phyloP scores from a whole-genome alignment of 2,329 filamentous ascomycete species.

The Metarhizium guizhouense region DNA sequence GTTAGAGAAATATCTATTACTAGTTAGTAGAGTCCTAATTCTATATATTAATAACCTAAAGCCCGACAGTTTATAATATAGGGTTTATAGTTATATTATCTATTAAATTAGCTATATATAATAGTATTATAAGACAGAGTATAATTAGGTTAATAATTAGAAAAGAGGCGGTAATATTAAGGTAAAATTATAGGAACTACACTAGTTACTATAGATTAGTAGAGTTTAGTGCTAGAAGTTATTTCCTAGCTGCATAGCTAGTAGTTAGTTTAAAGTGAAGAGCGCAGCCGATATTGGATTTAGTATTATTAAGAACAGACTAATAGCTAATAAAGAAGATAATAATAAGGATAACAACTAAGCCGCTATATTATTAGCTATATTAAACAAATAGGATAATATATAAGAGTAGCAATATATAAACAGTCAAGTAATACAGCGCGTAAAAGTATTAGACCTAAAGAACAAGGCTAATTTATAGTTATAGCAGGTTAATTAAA shows the following conservation, averaged over 20 bases:
- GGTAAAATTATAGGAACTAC: background rate
- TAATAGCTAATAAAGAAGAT: background rate
- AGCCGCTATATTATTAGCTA: background rate
- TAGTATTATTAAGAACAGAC: background rate
- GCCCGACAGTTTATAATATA: too few relatives aligned
- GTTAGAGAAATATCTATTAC: too few relatives aligned
- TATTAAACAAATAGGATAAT: background rate
- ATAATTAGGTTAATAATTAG: background rate
- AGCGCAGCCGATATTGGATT: background rate
- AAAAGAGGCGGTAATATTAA: background rate
- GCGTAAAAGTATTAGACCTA: background rate
- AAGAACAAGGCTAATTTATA: conserved; percentile 4
- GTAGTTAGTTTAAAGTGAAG: conserved; percentile 1
- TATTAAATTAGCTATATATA: background rate
- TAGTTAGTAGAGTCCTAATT: background rate
- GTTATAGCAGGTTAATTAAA: background rate
- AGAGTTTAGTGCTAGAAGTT: background rate
- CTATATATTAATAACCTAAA: background rate
- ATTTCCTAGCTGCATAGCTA: background rate
- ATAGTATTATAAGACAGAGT: background rate
- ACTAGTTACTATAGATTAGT: background rate
- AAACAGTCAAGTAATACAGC: background rate
- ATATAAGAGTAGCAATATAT: background rate
- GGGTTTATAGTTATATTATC: background rate
- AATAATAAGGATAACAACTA: background rate